A percentile compares a stretch with the other conserved stretches of the same genome.
phyloP scores from a whole-genome alignment of 1,284 basidiomycete species.

The Sporisorium graminicola region DNA sequence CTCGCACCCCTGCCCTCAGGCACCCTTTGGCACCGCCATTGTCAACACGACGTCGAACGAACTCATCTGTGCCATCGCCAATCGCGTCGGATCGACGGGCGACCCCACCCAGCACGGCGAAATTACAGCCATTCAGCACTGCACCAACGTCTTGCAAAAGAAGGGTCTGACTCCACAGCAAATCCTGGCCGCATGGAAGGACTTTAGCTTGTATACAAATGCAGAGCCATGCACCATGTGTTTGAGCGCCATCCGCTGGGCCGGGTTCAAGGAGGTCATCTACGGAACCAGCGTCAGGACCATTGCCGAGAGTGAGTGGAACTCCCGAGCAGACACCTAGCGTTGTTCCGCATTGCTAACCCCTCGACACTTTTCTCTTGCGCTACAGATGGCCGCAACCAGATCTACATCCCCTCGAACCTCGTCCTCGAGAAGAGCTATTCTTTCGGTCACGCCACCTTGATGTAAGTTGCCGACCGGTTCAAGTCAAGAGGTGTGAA shows the following conservation, averaged over 20 bases:
- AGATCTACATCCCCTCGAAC: conserved; percentile 62
- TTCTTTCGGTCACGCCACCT: conserved; percentile 50
- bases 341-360: not conserved
- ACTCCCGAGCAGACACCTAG: too few relatives aligned
- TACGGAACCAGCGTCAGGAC: conserved; percentile 58
- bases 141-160: conserved; percentile 48
- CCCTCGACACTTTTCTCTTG: not conserved
- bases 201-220: conserved; percentile 52
- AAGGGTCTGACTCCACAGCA: conserved; percentile 43
- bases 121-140: conserved; percentile 53
- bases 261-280: conserved; percentile 59
- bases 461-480: conserved; percentile 29
- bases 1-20: conserved; percentile 41
- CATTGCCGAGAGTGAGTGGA: conserved; percentile 43
- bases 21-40: conserved; percentile 41
- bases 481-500: not conserved
- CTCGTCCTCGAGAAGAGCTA: conserved; percentile 56
- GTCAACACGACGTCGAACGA: conserved; percentile 60
- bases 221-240: conserved; percentile 64
- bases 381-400: conserved; percentile 39
- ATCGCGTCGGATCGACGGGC: conserved; percentile 55
- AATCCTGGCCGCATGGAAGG: conserved; percentile 52
- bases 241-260: conserved; percentile 55
- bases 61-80: conserved; percentile 57
- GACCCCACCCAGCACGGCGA: conserved; percentile 60